phyloP scores from a whole-genome alignment of 495 filamentous ascomycete species.

The Penicillium lividum region DNA sequence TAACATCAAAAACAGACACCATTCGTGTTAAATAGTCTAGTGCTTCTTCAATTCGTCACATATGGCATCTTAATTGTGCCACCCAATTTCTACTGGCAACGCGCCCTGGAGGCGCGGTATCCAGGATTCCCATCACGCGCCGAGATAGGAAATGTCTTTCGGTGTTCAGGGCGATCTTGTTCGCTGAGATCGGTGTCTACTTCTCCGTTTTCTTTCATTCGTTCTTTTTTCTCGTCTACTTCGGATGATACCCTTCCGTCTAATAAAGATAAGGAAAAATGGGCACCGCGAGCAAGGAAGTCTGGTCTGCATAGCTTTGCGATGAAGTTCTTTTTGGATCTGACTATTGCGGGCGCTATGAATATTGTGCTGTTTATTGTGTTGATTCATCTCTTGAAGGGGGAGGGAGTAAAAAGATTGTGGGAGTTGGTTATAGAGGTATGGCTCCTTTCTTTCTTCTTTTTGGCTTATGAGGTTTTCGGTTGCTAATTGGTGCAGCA shows the following conservation, averaged over 20 bases:
- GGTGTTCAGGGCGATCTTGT: constrained; percentile 13
- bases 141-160: constrained; percentile 21
- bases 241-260: constrained; percentile 33
- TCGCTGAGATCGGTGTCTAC: constrained; percentile 31
- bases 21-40: constrained; percentile 56
- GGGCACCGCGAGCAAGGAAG: constrained; percentile 24
- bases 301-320: constrained; percentile 62
- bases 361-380: constrained; percentile 79
- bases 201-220: constrained; percentile 34
- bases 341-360: constrained; percentile 69
- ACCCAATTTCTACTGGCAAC: constrained; percentile 87
- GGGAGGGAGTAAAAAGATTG: constrained; percentile 24
- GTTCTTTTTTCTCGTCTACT: constrained; percentile 32
- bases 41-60: constrained; percentile 75
- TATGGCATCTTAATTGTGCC: constrained; percentile 77
- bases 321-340: constrained; percentile 82
- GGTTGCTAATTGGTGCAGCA: constrained; percentile 39
- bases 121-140: constrained; percentile 45
- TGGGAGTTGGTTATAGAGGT: constrained; percentile 44
- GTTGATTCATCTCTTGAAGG: constrained; percentile 56
- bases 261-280: constrained; percentile 44
- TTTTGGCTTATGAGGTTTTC: neutral
- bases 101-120: constrained; percentile 54
- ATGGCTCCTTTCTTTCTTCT: constrained; percentile 7
- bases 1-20: constrained; percentile 24